phyloP scores from a whole-genome alignment of 139 green algal species.

The Coelastrella sp. region DNA sequence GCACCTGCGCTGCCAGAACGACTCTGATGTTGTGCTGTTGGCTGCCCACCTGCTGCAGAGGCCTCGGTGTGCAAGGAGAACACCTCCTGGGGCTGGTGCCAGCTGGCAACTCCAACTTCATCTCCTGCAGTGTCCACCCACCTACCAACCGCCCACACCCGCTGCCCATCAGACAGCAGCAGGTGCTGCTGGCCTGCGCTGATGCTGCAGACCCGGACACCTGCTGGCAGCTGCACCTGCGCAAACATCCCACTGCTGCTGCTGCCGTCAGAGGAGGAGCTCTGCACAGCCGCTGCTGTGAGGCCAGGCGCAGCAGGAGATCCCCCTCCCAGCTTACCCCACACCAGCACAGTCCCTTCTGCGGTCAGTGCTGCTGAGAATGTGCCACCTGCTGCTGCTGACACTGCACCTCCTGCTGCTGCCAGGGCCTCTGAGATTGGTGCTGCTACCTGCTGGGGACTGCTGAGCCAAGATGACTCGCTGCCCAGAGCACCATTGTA shows the following conservation, averaged over 20 bases:
- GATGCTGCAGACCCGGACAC: slow-evolving; percentile 60
- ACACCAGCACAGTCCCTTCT: slow-evolving; percentile 69
- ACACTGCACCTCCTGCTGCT: slow-evolving; percentile 65
- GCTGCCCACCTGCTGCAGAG: too few species aligned
- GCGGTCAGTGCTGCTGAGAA: slow-evolving; percentile 71
- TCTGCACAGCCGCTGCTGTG: background rate
- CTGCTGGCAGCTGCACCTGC: background rate
- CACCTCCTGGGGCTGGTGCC: slow-evolving; percentile 49
- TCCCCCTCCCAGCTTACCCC: slow-evolving; percentile 64
- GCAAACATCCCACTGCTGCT: slow-evolving; percentile 37
- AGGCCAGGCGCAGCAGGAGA: slow-evolving; percentile 5
- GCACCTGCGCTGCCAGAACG: slow-evolving; percentile 31
- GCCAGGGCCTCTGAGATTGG: slow-evolving; percentile 51
- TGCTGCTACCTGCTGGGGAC: slow-evolving; percentile 26
- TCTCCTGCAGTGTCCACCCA: slow-evolving; percentile 42
- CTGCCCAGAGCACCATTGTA: slow-evolving; percentile 72
- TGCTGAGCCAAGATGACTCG: slow-evolving; percentile 57
- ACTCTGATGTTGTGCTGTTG: too few species aligned
- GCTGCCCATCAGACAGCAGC: slow-evolving; percentile 67
- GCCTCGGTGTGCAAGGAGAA: slow-evolving; percentile 15
- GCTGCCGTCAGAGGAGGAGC: background rate
- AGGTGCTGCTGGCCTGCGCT: slow-evolving; percentile 68
- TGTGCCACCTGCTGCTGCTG: slow-evolving; percentile 64
- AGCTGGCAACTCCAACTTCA: slow-evolving; percentile 24
- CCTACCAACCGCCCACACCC: slow-evolving; percentile 70